Base-by-base conservation (phyloP, 805 yeast genomes). In the Zygotorulaspora chibaensis region DNA sequence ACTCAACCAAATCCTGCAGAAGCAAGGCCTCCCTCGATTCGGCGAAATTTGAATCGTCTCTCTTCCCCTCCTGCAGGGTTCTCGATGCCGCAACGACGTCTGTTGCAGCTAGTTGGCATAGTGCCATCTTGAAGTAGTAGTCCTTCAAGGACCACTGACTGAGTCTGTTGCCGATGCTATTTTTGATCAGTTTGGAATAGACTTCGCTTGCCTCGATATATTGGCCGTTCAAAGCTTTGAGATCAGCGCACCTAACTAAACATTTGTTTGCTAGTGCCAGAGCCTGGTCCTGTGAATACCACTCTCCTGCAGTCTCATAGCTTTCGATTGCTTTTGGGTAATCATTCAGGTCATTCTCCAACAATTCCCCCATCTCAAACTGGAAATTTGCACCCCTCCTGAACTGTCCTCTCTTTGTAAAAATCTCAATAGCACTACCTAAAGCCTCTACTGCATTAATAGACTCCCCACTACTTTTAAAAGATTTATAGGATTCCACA, bases 341-440 rank as follows among this genome's bases (percentile, higher is more conserved):
- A 58, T 90, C 91, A 40, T 76, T 76, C 16, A 87, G 69, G 40
- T 84, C 86, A 38, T 77, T 76, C 67, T 91, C 98, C 61, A 86
- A 87, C 38, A 91, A 66, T 54, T 81, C 89, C 9, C 90, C 99
- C 59, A 93, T 74, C 63, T 93, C 99, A 73, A 84, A 80, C 62
- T 90, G 84, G 70, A 85, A 90, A 62, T 88, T 88, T 10, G 99
- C 99, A 18, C 96, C 96, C 65, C 98, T 76, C 64, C 99, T 81
- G 69, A 93, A 93, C 65, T 91, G 96, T 10, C 99, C 99, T 56
- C 87, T 81, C 51, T 80, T 75, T 1, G 96, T 88, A 66, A 90
- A 91, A 61, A 87, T 75, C 51, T 80, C 83, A 49, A 91, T 82
- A 0, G 98, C 96, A 56, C 76, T 77, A 46, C 77, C 76, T 51